Evolutionary conservation across 2,329 filamentous ascomycete species (phyloP).

Genomic region (Coniochaeta ligniaria): DNA sequence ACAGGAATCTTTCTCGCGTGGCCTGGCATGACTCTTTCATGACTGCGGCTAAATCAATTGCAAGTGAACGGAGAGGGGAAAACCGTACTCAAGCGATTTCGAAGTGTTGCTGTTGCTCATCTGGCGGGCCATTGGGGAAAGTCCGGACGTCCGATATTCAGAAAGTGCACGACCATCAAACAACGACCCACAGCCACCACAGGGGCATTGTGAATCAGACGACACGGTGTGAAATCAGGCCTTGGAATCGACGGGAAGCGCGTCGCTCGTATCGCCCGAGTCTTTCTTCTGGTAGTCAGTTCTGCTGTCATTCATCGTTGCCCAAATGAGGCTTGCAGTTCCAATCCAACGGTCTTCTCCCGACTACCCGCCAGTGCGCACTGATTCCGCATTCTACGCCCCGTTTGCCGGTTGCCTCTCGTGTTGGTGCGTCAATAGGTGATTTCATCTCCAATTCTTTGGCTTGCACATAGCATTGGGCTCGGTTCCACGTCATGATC

Average conservation of each 20-base stretch:
- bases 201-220: not conserved
- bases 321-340: not conserved
- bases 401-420: not conserved
- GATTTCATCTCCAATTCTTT: not conserved
- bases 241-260: not conserved
- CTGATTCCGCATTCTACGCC: not conserved
- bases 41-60: slow-evolving; percentile 14
- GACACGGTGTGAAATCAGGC: not conserved
- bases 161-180: not conserved
- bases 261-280: not conserved
- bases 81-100: slow-evolving; percentile 11
- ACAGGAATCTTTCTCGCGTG: not conserved
- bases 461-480: not conserved
- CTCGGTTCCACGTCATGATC: not conserved
- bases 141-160: not conserved
- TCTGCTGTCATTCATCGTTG: not conserved
- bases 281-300: not conserved
- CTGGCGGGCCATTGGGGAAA: not conserved
- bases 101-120: slow-evolving; percentile 3
- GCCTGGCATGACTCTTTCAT: not conserved
- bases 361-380: not conserved
- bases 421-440: not conserved
- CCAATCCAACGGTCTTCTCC: not conserved
- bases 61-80: slow-evolving; percentile 10
- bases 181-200: not conserved